Evolutionary conservation across 306 rosid species (phyloP), one percentile per base, ranked within the genome.

Genomic region (Luffa acutangula): DNA sequence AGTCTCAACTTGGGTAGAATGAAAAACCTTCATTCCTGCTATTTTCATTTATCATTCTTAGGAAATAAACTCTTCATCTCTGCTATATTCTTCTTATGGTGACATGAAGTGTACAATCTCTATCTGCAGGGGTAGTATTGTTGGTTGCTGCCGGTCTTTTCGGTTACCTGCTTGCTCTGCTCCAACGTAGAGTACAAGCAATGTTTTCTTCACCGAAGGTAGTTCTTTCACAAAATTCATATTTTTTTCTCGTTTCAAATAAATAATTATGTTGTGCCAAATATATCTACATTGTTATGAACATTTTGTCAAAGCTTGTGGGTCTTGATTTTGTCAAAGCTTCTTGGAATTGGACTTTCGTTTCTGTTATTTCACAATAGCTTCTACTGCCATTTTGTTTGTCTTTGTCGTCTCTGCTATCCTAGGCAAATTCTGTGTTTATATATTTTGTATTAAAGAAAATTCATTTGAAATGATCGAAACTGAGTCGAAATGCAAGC

Each of bases 161-260:
- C 17, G 99, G 99, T 57, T 96, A 93, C 87, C 85, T 96, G 96
- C 86, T 96, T 65, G 99, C 98, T 45, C 81, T 93, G 76, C 86
- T 96, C 63, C 91, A 91, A 81, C 88, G 89, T 76, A 86, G 94
- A 70, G 88, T 93, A 80, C 90, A 78, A 66, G 87, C 91, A 31
- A 84, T 93, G 93, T 91, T 96, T 88, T 96, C 97, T 78, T 88
- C 93, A 14, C 48, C 39, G 9, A 91, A 87, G 80, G 96, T 88
- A 66, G 91, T 82, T 37, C 41, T 64, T 69, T 52, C 78, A 79
- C 18, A 21, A 51, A 7, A 63, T 17, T 18, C 48, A 65, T 64
- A 18, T 39, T 39, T 37, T 54, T 37, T 5, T 33, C 31, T 69
- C 13, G 20, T 49, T 14, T 34, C 59, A 25, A 72, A 72, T 15